Percentiles rank a stretch among this genome's conserved stretches.
Conservation (phyloP, 148 eudicot species). For the Arctostaphylos glauca region DNA sequence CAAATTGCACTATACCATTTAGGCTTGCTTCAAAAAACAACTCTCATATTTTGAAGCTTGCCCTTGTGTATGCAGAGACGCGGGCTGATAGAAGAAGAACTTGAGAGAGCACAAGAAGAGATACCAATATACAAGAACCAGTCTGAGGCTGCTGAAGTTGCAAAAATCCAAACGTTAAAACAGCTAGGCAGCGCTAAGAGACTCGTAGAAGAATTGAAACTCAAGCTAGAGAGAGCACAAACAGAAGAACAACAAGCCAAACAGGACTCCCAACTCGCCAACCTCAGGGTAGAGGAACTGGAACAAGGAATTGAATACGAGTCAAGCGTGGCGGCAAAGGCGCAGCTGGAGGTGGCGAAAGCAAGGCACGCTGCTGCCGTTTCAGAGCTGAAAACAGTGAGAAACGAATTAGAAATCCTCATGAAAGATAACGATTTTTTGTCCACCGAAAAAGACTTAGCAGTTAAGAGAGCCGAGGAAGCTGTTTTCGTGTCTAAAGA, state of each 20-base stretch:
- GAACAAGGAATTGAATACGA: slow-evolving; percentile 91
- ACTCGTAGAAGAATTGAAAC: slow-evolving; percentile 82
- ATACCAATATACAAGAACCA: slow-evolving; percentile 67
- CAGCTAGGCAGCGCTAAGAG: slow-evolving; percentile 84
- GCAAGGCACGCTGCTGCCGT: slow-evolving; percentile 68
- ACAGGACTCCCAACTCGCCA: slow-evolving; percentile 90
- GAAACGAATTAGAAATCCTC: slow-evolving; percentile 48
- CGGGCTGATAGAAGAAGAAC: slow-evolving; percentile 63
- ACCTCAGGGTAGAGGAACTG: slow-evolving; percentile 85
- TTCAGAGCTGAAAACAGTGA: slow-evolving; percentile 56
- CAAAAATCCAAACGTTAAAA: slow-evolving; percentile 53
- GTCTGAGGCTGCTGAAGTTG: slow-evolving; percentile 73
- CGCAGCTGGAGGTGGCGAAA: slow-evolving; percentile 86
- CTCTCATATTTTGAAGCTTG: neutral
- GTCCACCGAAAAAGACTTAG: slow-evolving; percentile 56
- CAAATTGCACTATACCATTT: neutral
- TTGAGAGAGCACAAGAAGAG: slow-evolving; percentile 66
- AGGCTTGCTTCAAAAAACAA: neutral
- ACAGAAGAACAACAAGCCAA: slow-evolving; percentile 90
- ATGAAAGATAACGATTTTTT: slow-evolving; percentile 51
- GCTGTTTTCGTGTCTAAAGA: slow-evolving; percentile 64
- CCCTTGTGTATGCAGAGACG: slow-evolving; percentile 44
- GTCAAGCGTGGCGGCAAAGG: slow-evolving; percentile 86
- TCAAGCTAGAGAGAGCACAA: slow-evolving; percentile 82
- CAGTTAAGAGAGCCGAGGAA: slow-evolving; percentile 70